A percentile compares a stretch with the other conserved stretches of the same genome.
Evolutionary conservation across 129 eudicot species (phyloP).

Genomic region (Dittrichia graveolens): DNA sequence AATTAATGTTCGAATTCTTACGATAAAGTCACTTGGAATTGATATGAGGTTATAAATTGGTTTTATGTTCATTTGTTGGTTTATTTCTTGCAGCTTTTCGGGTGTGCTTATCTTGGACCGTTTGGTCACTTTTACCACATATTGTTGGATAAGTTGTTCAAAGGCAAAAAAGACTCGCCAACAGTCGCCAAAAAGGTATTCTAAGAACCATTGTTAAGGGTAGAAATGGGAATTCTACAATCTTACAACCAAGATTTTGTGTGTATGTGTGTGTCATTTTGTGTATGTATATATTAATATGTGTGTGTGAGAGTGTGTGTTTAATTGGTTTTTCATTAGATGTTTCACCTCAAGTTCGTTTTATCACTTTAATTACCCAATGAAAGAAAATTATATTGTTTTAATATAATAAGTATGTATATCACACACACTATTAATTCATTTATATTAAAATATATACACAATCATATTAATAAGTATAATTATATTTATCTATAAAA

Average conservation of each 20-base stretch:
- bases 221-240: constrained; percentile 7
- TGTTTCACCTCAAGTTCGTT: too few relatives aligned
- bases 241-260: background rate
- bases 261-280: too few relatives aligned
- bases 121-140: constrained; percentile 80
- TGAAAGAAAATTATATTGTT: too few relatives aligned
- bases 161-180: constrained; percentile 78
- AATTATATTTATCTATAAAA: too few relatives aligned
- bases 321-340: too few relatives aligned
- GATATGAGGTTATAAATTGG: background rate
- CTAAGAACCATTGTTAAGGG: constrained; percentile 1
- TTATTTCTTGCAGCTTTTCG: constrained; percentile 69
- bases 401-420: too few relatives aligned
- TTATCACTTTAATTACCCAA: too few relatives aligned
- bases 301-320: too few relatives aligned
- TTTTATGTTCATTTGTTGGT: background rate
- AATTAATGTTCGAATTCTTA: background rate
- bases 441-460: too few relatives aligned
- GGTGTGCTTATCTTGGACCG: constrained; percentile 93
- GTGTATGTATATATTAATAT: too few relatives aligned
- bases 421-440: too few relatives aligned
- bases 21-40: background rate
- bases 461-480: too few relatives aligned
- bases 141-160: constrained; percentile 80
- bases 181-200: constrained; percentile 91